phyloP scores from a whole-genome alignment of 805 yeast species.

The Saturnispora besseyi region DNA sequence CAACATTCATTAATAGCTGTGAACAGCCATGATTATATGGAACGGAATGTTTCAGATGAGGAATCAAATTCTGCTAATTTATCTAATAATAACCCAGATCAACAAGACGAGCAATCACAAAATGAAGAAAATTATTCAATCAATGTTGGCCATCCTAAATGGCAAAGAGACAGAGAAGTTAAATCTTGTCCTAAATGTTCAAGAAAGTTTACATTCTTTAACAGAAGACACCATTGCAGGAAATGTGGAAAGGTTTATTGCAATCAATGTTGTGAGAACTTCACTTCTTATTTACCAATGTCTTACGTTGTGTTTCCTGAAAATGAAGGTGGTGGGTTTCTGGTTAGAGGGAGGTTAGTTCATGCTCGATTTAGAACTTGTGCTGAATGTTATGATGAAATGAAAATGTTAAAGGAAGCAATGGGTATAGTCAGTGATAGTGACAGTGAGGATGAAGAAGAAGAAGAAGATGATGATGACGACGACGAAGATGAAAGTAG shows the following conservation, averaged over 20 bases:
- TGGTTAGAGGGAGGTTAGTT: constrained; percentile 25
- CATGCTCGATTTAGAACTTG: constrained; percentile 65
- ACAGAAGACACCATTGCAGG: constrained; percentile 77
- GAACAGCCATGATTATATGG: too few species aligned
- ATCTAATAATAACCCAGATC: background rate
- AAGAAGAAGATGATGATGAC: background rate
- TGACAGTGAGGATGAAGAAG: background rate
- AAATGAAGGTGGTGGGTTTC: constrained; percentile 10
- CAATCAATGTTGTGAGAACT: constrained; percentile 50
- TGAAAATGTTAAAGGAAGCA: constrained; percentile 40
- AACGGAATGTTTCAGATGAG: background rate
- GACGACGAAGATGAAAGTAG: background rate
- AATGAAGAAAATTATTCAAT: background rate
- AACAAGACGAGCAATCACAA: background rate
- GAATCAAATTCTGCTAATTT: background rate
- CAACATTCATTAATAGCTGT: background rate
- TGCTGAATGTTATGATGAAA: constrained; percentile 58
- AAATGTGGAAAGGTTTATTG: constrained; percentile 76
- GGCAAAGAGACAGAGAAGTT: constrained; percentile 66
- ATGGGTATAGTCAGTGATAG: constrained; percentile 19
- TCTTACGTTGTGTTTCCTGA: constrained; percentile 45
- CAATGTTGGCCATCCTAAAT: constrained; percentile 30
- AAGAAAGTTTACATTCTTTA: constrained; percentile 45
- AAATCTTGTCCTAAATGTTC: constrained; percentile 48
- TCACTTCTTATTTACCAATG: constrained; percentile 47